phyloP scores from a whole-genome alignment of 306 rosid genomes.

The Myrica gale region DNA sequence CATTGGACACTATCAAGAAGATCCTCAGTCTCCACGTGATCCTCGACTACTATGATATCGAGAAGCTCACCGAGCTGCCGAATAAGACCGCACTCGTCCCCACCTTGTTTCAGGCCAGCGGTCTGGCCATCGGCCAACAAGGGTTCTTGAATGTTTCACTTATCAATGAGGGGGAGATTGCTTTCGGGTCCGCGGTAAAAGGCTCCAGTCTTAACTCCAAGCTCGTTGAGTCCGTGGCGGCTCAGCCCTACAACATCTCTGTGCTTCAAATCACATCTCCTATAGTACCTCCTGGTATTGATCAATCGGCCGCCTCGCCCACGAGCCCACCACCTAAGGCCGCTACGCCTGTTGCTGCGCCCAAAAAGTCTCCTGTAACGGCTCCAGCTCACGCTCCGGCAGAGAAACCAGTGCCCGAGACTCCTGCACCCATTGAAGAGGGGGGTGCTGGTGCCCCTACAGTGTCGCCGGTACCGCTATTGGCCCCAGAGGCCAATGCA shows the following conservation, averaged over 20 bases:
- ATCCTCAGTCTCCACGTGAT: constrained; percentile 42
- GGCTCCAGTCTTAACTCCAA: constrained; percentile 12
- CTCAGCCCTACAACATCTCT: constrained; percentile 52
- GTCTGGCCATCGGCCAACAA: constrained; percentile 28
- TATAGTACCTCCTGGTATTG: constrained; percentile 42
- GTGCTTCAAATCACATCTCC: constrained; percentile 45
- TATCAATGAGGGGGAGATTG: constrained; percentile 42
- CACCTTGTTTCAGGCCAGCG: constrained; percentile 47
- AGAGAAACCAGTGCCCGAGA: neutral
- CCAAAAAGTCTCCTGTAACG: neutral
- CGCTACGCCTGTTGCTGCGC: neutral
- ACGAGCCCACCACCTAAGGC: neutral
- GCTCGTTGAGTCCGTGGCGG: constrained; percentile 34
- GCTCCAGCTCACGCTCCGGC: constrained; percentile 36
- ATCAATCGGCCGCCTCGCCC: constrained; percentile 19
- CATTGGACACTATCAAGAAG: constrained; percentile 29
- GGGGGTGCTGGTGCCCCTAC: neutral
- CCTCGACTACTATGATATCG: constrained; percentile 41
- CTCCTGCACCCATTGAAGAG: constrained; percentile 17
- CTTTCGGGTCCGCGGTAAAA: constrained; percentile 43
- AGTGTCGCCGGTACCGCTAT: neutral
- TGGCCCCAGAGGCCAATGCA: constrained; percentile 13
- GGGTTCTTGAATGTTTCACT: constrained; percentile 41
- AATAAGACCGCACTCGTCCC: constrained; percentile 17
- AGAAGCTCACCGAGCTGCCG: constrained; percentile 22